Percentiles rank a stretch among this genome's conserved stretches.
phyloP scores from a whole-genome alignment of 441 rosid species.

The Macaranga tanarius region DNA sequence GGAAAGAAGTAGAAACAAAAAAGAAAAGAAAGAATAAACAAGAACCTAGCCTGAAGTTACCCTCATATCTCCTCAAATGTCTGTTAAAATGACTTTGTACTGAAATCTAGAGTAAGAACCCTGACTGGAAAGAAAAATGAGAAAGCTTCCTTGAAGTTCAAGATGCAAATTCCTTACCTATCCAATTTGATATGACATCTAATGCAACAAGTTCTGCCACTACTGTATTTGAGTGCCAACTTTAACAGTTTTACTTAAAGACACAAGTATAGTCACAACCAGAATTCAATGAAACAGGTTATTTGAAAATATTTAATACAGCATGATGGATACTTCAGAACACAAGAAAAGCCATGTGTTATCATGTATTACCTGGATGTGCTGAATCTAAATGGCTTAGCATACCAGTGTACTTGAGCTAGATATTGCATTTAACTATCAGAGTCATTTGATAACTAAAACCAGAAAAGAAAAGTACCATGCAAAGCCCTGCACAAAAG shows the following conservation, averaged over 20 bases:
- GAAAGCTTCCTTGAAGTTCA: slow-evolving; percentile 4
- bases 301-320: not conserved
- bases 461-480: slow-evolving; percentile 39
- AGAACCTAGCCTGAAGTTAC: not conserved
- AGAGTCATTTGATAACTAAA: not conserved
- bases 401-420: not conserved
- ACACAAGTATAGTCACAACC: not conserved
- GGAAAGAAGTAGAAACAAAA: not conserved
- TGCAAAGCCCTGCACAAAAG: slow-evolving; percentile 59
- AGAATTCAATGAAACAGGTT: not conserved
- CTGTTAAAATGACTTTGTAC: not conserved
- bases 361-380: not conserved
- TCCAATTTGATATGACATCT: not conserved
- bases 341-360: not conserved
- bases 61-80: not conserved
- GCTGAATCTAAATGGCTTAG: not conserved
- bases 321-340: not conserved
- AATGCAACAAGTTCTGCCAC: not conserved
- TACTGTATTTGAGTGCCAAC: no score
- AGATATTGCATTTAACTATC: not conserved
- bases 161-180: not conserved
- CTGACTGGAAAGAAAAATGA: not conserved
- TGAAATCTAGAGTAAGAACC: not conserved
- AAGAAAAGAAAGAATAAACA: slow-evolving; percentile 4
- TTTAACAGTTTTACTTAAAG: not conserved